Percentiles rank a stretch among this genome's conserved stretches.
Conservation (phyloP, 257 asterid species). For the Fraxinus cuspidata region DNA sequence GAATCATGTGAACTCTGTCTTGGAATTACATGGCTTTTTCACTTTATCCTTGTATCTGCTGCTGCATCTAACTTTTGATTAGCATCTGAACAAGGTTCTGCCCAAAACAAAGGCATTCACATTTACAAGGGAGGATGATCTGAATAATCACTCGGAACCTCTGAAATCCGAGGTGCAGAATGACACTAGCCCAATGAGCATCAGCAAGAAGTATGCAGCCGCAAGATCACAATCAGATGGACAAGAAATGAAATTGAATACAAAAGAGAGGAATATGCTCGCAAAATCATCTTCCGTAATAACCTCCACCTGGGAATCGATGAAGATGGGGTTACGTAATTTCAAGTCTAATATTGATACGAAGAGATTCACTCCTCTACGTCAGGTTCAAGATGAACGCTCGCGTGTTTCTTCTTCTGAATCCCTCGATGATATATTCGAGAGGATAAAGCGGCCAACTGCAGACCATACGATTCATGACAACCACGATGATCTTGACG, state of each 20-base stretch:
- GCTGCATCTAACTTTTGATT: conserved; percentile 24
- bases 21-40: background rate
- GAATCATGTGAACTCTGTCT: background rate
- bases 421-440: conserved; percentile 8
- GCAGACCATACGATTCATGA: conserved; percentile 24
- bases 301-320: conserved; percentile 60
- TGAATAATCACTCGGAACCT: conserved; percentile 31
- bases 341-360: conserved; percentile 59
- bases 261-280: conserved; percentile 24
- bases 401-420: conserved; percentile 31
- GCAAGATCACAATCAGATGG: conserved; percentile 34
- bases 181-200: conserved; percentile 28
- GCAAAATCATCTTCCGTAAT: conserved; percentile 40
- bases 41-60: background rate
- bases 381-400: conserved; percentile 43
- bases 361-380: conserved; percentile 50
- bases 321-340: conserved; percentile 55
- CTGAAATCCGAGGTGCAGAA: conserved; percentile 19
- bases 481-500: conserved; percentile 26
- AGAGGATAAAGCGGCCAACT: conserved; percentile 45
- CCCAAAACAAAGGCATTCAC: conserved; percentile 38
- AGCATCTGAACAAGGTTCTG: conserved; percentile 33
- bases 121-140: conserved; percentile 35
- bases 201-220: conserved; percentile 30
- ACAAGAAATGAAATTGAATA: conserved; percentile 27